phyloP scores from a whole-genome alignment of 371 early-diverging fungal genomes.

The Mucor plumbeus region DNA sequence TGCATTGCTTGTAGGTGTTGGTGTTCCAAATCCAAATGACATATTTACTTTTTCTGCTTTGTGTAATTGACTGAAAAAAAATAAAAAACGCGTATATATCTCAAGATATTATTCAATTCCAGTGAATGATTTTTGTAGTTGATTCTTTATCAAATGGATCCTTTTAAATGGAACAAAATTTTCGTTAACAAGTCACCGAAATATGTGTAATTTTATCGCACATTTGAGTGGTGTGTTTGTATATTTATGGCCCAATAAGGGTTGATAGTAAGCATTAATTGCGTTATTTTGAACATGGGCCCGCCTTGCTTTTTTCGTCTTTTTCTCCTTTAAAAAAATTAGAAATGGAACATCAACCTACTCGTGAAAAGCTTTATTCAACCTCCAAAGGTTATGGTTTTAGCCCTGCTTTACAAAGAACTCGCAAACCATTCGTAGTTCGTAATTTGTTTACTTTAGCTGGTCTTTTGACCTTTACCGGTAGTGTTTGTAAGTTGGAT shows the following conservation, averaged over 20 bases:
- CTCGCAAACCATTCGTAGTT: constrained; percentile 53
- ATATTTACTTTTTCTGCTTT: constrained; percentile 2
- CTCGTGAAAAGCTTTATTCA: constrained; percentile 55
- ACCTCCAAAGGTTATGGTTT: constrained; percentile 54
- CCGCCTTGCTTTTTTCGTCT: constrained; percentile 3
- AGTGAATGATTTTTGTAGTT: too few relatives aligned
- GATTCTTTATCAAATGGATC: neutral
- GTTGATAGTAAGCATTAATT: neutral
- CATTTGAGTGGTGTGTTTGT: too few relatives aligned
- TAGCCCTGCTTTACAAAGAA: constrained; percentile 59
- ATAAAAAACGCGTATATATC: constrained; percentile 14
- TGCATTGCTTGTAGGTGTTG: constrained; percentile 27
- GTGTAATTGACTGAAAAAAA: constrained; percentile 1
- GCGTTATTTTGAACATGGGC: constrained; percentile 9
- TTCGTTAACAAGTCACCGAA: constrained; percentile 1
- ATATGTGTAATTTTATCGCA: too few relatives aligned
- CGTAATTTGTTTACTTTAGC: constrained; percentile 55
- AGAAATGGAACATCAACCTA: constrained; percentile 32
- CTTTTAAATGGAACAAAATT: neutral
- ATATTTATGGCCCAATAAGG: too few relatives aligned
- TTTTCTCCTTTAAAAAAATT: neutral
- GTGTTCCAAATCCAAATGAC: constrained; percentile 35
- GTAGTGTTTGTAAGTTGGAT: constrained; percentile 56
- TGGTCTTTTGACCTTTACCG: constrained; percentile 53
- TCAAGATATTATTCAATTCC: too few relatives aligned